Conservation (phyloP, 2,329 filamentous ascomycete genomes). For the Huntiella moniliformis region DNA sequence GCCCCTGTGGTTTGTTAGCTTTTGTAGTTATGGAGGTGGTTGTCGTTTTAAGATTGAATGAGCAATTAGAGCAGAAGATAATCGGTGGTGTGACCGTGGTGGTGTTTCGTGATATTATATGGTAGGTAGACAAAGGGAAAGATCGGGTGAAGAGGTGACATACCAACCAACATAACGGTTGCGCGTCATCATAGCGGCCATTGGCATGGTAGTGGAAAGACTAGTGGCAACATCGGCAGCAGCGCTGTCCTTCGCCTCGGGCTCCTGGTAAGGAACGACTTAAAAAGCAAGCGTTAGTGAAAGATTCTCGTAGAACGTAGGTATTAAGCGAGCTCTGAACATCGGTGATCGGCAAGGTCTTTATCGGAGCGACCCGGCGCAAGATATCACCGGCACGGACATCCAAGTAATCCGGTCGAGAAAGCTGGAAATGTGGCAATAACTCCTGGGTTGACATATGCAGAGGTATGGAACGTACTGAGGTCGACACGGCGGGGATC, state of each 20-base stretch:
- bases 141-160: constrained; percentile 13
- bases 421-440: too few relatives aligned
- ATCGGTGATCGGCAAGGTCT: too few relatives aligned
- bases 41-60: not conserved
- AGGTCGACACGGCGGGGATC: constrained; percentile 60
- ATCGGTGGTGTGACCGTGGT: too few relatives aligned
- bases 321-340: too few relatives aligned
- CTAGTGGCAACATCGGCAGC: constrained; percentile 54
- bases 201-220: constrained; percentile 62
- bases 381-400: not conserved
- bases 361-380: too few relatives aligned
- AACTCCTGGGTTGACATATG: too few relatives aligned
- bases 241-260: constrained; percentile 39
- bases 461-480: constrained; percentile 28
- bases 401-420: too few relatives aligned
- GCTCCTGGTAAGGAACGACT: constrained; percentile 83
- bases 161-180: constrained; percentile 63
- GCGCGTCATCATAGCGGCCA: constrained; percentile 87
- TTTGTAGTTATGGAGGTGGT: not conserved
- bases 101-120: too few relatives aligned
- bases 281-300: constrained; percentile 6
- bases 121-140: too few relatives aligned
- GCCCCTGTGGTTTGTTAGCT: constrained; percentile 28
- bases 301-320: not conserved
- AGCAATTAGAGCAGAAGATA: not conserved